Base-by-base conservation (phyloP, 352 stramenopile genomes). In the Pythium myriotylum region DNA sequence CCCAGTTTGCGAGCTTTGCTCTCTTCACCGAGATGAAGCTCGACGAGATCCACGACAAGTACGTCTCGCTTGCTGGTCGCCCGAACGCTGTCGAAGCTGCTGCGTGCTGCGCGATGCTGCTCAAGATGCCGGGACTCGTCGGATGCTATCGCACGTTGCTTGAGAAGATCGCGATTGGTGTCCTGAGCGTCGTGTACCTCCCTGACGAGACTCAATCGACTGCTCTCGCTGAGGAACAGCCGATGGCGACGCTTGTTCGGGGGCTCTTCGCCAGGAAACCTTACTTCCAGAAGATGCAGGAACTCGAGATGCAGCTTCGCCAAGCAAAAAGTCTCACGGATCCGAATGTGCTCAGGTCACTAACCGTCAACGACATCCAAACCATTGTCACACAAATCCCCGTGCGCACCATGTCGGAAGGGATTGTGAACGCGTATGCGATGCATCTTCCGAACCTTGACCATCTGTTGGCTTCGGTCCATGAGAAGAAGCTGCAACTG, bases 81-180 rank as follows among this genome's bases (percentile, higher is more conserved):
- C 85, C 85, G 0, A 91, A 89, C 51, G 77, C 81, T 0, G 74
- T 94, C 14, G 83, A 94, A 54, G 80, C 75, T 32, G 85, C 85
- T 1, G 83, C 81, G 1, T 92, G 83, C 49, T 91, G 84, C 55
- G 85, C 85, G 9, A 91, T 81, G 24, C 67, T 94, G 37, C 59
- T 88, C 19, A 91, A 92, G 46, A 89, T 94, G 68, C 83, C 85
- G 14, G 85, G 85, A 0, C 84, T 94, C 26, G 74, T 94, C 14
- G 81, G 81, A 1, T 89, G 77, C 52, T 94, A 92, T 53, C 66
- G 32, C 20, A 78, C 76, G 8, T 49, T 94, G 54, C 68, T 94
- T 22, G 70, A 89, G 32, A 92, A 94, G 52, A 60, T 94, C 42
- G 76, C 78, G 0, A 33, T 70, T 0, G 81, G 83, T 2, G 73